These are phyloP conservation scores for Garcia nutans DNA, from an alignment of 345 rosid species.

Conservation along the genomic window DNA sequence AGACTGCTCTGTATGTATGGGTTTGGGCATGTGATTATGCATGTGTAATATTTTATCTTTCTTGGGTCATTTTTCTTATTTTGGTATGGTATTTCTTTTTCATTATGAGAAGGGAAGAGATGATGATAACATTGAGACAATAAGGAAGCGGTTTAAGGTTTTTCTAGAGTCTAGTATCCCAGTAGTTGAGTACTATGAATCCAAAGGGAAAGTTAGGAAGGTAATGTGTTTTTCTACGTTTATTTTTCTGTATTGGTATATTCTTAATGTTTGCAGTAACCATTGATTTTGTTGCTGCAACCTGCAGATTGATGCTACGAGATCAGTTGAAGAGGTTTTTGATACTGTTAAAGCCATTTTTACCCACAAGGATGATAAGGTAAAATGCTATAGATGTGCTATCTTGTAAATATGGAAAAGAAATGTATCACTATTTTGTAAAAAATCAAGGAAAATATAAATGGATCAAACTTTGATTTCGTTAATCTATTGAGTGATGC, in stretches of 20 bases:
- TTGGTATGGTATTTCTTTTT: neutral
- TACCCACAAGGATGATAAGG: constrained; percentile 49
- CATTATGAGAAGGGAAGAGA: constrained; percentile 24
- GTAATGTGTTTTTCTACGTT: constrained; percentile 5
- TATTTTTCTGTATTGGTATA: neutral
- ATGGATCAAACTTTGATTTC: neutral
- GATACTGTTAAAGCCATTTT: constrained; percentile 23
- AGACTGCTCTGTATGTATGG: neutral
- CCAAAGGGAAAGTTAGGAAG: constrained; percentile 35
- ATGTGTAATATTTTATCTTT: neutral
- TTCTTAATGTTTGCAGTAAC: neutral
- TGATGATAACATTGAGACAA: constrained; percentile 33
- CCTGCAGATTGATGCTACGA: constrained; percentile 27
- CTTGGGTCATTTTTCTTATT: neutral
- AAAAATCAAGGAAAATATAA: neutral
- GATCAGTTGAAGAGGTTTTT: constrained; percentile 30
- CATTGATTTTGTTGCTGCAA: neutral
- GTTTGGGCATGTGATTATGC: neutral
- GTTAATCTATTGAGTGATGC: neutral
- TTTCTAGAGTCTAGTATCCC: constrained; percentile 30
- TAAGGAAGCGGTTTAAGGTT: constrained; percentile 33
- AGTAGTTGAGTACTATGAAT: constrained; percentile 27
- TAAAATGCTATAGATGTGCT: constrained; percentile 20
- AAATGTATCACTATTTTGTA: neutral
- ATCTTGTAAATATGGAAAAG: neutral